phyloP scores from a whole-genome alignment of 306 rosid genomes.

The Citrullus mucosospermus region DNA sequence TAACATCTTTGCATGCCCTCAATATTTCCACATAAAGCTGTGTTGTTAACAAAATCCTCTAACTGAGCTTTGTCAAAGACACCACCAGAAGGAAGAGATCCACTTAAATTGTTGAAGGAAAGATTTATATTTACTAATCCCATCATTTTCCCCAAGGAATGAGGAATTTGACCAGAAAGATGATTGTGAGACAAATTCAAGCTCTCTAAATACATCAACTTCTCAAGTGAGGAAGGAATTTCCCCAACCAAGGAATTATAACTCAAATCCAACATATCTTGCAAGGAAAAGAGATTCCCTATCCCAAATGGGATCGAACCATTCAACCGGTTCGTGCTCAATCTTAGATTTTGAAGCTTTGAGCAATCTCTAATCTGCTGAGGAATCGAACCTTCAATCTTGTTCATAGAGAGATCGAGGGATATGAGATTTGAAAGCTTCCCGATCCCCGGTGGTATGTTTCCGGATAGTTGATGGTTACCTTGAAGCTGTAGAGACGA shows the following conservation, averaged over 20 bases:
- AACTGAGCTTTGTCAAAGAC: conserved; percentile 19
- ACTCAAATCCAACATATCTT: conserved; percentile 35
- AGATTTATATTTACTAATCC: conserved; percentile 28
- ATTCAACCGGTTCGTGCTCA: conserved; percentile 29
- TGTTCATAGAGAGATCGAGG: conserved; percentile 35
- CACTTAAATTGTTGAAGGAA: conserved; percentile 34
- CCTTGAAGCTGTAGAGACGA: conserved; percentile 10
- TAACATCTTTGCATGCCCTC: conserved; percentile 18
- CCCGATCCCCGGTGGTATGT: conserved; percentile 25
- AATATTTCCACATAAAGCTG: conserved; percentile 20
- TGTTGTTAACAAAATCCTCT: conserved; percentile 24
- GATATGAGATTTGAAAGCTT: conserved; percentile 19
- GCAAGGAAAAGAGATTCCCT: conserved; percentile 24
- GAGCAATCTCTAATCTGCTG: conserved; percentile 22
- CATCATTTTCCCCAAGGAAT: conserved; percentile 18
- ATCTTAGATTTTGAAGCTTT: conserved; percentile 15
- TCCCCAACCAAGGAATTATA: conserved; percentile 30
- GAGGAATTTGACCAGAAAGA: conserved; percentile 30
- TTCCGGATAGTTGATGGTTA: conserved; percentile 24
- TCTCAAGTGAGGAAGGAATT: conserved; percentile 23
- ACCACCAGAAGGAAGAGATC: conserved; percentile 20
- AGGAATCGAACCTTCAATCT: conserved; percentile 30
- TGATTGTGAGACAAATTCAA: conserved; percentile 40
- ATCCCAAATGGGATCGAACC: conserved; percentile 36
- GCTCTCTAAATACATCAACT: conserved; percentile 24